These are phyloP conservation scores for Solanum bukasovii DNA, from an alignment of 257 asterid genomes.

Conservation along the genomic window DNA sequence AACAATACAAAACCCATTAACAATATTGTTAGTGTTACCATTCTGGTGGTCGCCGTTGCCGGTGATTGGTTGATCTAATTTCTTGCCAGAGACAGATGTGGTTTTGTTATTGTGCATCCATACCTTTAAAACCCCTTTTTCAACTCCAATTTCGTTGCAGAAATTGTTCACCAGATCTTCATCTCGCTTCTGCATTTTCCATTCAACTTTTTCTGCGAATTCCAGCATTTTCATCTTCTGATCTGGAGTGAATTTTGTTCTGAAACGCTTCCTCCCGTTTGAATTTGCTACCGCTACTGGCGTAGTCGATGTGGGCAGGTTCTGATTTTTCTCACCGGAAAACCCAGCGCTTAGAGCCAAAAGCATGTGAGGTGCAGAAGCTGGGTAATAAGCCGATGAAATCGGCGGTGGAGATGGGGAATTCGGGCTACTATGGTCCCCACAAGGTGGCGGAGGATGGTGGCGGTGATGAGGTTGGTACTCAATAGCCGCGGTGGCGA, in stretches of 20 bases:
- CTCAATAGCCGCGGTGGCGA: slow-evolving; percentile 48
- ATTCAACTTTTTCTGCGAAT: slow-evolving; percentile 50
- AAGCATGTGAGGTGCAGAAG: slow-evolving; percentile 87
- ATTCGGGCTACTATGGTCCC: slow-evolving; percentile 43
- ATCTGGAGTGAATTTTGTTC: slow-evolving; percentile 56
- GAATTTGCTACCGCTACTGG: not conserved
- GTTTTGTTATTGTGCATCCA: slow-evolving; percentile 95
- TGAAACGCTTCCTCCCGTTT: slow-evolving; percentile 50
- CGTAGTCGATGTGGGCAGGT: slow-evolving; percentile 4
- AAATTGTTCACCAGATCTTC: slow-evolving; percentile 42
- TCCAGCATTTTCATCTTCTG: slow-evolving; percentile 73
- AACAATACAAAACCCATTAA: not conserved
- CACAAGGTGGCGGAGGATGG: slow-evolving; percentile 53
- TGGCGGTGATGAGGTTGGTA: slow-evolving; percentile 93
- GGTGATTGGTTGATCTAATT: slow-evolving; percentile 18
- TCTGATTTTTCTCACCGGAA: slow-evolving; percentile 17
- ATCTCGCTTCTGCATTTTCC: slow-evolving; percentile 81
- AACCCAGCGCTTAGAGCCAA: slow-evolving; percentile 60
- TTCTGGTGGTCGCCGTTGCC: not conserved
- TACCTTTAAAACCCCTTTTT: slow-evolving; percentile 64
- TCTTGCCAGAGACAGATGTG: slow-evolving; percentile 28
- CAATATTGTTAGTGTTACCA: not conserved
- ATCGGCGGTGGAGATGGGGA: slow-evolving; percentile 96
- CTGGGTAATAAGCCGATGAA: slow-evolving; percentile 70
- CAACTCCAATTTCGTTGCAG: slow-evolving; percentile 54